phyloP scores from a whole-genome alignment of 1,284 basidiomycete genomes.

The Ceratobasidium sp. region DNA sequence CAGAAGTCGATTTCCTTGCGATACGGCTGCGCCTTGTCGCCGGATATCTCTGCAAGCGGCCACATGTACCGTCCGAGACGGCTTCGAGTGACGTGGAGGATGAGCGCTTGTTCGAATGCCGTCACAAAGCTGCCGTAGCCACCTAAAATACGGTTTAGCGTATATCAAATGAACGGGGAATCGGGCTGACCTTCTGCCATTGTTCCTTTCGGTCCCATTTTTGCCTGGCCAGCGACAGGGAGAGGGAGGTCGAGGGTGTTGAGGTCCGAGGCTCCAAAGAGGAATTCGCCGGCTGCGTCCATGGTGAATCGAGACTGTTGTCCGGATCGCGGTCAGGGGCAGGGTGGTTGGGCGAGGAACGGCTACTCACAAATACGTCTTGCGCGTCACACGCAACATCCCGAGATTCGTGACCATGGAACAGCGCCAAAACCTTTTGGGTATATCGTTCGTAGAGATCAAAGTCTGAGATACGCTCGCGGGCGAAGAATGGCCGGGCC shows the following conservation, averaged over 20 bases:
- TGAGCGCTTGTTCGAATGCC: constrained; percentile 44
- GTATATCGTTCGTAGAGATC: constrained; percentile 44
- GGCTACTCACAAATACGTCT: constrained; percentile 45
- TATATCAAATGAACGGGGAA: background rate
- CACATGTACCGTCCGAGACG: constrained; percentile 37
- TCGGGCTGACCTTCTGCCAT: constrained; percentile 2
- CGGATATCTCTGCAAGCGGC: constrained; percentile 28
- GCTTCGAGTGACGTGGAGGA: constrained; percentile 26
- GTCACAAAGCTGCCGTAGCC: constrained; percentile 42
- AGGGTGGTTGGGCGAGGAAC: background rate
- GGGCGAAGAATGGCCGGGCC: constrained; percentile 47
- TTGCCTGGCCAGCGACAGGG: constrained; percentile 40
- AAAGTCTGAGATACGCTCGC: constrained; percentile 46
- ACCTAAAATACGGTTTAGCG: background rate
- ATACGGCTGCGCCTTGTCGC: constrained; percentile 22
- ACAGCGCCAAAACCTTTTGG: constrained; percentile 41
- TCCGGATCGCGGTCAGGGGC: background rate
- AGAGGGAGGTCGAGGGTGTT: constrained; percentile 42
- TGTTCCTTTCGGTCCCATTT: constrained; percentile 42
- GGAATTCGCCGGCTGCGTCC: constrained; percentile 48
- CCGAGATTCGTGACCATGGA: constrained; percentile 9
- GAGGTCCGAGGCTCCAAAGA: constrained; percentile 46
- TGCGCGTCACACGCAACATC: constrained; percentile 45
- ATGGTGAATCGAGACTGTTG: constrained; percentile 45
- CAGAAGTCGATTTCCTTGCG: constrained; percentile 38